Evolutionary conservation across 202 grass and related monocot genomes (phyloP).

Genomic region (Schoenoplectus tabernaemontani): DNA sequence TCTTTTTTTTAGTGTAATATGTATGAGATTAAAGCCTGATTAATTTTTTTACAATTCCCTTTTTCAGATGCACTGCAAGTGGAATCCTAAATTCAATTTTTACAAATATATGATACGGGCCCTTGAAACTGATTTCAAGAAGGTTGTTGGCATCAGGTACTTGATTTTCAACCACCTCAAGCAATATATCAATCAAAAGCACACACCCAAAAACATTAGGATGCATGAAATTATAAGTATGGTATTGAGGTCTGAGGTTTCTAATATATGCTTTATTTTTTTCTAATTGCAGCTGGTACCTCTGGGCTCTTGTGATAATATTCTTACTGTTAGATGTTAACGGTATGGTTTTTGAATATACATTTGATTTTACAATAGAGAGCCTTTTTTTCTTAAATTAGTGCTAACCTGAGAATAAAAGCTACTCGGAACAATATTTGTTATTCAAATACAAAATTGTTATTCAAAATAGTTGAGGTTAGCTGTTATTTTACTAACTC

Average conservation of each 20-base stretch:
- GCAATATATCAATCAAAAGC: neutral
- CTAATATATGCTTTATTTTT: neutral
- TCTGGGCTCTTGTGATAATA: slow-evolving; percentile 39
- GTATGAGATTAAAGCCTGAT: neutral
- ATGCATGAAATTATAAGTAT: neutral
- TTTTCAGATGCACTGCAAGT: slow-evolving; percentile 29
- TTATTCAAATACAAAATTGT: too few species aligned
- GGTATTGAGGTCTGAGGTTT: neutral
- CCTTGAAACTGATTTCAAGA: slow-evolving; percentile 40
- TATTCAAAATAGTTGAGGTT: too few species aligned
- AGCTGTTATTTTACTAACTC: too few species aligned
- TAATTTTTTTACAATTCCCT: neutral
- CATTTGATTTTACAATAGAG: neutral
- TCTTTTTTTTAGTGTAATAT: neutral
- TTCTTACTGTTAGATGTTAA: slow-evolving; percentile 39
- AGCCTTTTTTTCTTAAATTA: neutral
- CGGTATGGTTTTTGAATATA: slow-evolving; percentile 21
- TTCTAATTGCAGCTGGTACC: slow-evolving; percentile 32
- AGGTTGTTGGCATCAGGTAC: slow-evolving; percentile 37
- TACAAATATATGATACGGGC: slow-evolving; percentile 38
- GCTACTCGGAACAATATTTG: too few species aligned
- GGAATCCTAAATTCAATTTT: slow-evolving; percentile 32
- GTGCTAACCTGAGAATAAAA: too few species aligned
- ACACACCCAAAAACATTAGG: neutral
- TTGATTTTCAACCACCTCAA: neutral